phyloP scores from a whole-genome alignment of 768 basidiomycete species.

The Mycena maculata region DNA sequence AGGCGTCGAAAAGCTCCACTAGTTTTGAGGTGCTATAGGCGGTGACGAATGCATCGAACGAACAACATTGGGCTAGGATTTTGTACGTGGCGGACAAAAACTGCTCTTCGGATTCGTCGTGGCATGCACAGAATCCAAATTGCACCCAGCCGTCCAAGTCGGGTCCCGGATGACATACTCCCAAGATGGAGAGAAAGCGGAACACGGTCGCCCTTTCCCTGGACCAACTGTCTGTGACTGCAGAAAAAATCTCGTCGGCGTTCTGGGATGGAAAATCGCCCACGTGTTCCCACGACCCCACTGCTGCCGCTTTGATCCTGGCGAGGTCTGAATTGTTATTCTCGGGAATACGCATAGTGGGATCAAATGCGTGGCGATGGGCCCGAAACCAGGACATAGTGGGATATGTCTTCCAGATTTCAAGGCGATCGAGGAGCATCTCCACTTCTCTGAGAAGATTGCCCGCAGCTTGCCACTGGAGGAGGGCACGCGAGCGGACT shows the following conservation, averaged over 20 bases:
- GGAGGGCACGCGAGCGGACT: conserved; percentile 33
- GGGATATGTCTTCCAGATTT: not conserved
- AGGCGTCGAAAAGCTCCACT: conserved; percentile 40
- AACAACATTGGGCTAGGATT: conserved; percentile 41
- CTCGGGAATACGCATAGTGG: not conserved
- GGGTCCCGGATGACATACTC: conserved; percentile 18
- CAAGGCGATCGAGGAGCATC: conserved; percentile 21
- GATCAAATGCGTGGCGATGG: conserved; percentile 17
- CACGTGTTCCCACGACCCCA: conserved; percentile 10
- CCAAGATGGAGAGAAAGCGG: conserved; percentile 6
- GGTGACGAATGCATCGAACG: conserved; percentile 49
- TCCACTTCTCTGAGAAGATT: conserved; percentile 39
- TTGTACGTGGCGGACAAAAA: conserved; percentile 35
- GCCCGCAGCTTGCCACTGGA: conserved; percentile 38
- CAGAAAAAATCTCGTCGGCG: not conserved
- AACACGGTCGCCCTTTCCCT: not conserved
- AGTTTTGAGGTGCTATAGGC: conserved; percentile 43
- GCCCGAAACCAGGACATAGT: conserved; percentile 8
- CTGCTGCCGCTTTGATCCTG: not conserved
- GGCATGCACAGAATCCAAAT: conserved; percentile 38
- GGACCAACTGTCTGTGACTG: not conserved
- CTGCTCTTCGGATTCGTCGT: conserved; percentile 23
- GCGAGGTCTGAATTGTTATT: not conserved
- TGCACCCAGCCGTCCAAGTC: conserved; percentile 24
- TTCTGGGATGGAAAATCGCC: conserved; percentile 9